These are phyloP conservation scores for Alternaria conjuncta DNA, from an alignment of 2,329 filamentous ascomycete species.

Conservation along the genomic window DNA sequence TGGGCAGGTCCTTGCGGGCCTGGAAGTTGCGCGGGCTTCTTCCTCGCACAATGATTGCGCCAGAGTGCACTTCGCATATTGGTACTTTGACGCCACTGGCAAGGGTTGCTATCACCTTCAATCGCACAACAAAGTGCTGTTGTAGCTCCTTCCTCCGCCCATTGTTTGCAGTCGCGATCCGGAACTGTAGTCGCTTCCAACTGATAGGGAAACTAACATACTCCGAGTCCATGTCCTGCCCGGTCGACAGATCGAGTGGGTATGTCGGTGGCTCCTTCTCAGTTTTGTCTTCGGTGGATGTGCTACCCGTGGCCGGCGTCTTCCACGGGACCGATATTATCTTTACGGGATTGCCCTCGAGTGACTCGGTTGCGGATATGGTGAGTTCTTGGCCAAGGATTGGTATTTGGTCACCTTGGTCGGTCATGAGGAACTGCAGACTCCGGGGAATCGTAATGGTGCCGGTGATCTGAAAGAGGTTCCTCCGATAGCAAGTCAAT, in stretches of 20 bases:
- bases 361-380: conserved; percentile 92
- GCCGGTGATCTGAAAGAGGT: conserved; percentile 94
- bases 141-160: conserved; percentile 92
- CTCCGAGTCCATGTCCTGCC: conserved; percentile 78
- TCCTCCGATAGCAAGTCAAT: conserved; percentile 92
- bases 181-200: conserved; percentile 92
- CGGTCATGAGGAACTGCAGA: conserved; percentile 79
- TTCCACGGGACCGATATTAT: conserved; percentile 99
- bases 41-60: conserved; percentile 91
- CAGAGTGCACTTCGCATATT: conserved; percentile 83
- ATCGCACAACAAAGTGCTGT: conserved; percentile 89
- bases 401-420: conserved; percentile 82
- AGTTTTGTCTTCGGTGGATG: conserved; percentile 68
- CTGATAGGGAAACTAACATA: conserved; percentile 91
- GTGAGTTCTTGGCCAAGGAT: conserved; percentile 84
- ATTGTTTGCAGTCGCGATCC: conserved; percentile 96
- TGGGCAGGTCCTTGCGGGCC: conserved; percentile 87
- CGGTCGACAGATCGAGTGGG: conserved; percentile 69
- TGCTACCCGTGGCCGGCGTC: conserved; percentile 81
- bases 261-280: conserved; percentile 89
- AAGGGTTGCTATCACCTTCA: conserved; percentile 85
- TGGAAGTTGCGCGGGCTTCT: conserved; percentile 95
- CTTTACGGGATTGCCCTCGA: conserved; percentile 89
- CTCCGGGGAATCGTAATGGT: conserved; percentile 81
- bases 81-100: conserved; percentile 82